Evolutionary conservation across 2,329 filamentous ascomycete species (phyloP).

Genomic region (Thielaviopsis populi): DNA sequence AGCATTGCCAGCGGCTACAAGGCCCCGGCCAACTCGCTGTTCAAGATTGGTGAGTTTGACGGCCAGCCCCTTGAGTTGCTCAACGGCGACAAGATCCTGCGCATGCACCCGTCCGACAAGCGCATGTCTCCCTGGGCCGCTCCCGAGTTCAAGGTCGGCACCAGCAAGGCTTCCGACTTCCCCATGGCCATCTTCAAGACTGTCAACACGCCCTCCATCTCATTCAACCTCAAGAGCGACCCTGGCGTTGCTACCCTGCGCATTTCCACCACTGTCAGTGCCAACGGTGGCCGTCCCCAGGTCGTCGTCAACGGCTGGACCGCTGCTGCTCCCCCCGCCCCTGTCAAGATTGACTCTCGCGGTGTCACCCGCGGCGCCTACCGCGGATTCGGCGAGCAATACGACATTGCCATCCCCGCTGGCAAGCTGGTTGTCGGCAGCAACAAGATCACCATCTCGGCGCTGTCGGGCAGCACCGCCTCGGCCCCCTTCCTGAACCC

Average conservation of each 20-base stretch:
- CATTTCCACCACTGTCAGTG: conserved; percentile 49
- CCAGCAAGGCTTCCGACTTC: conserved; percentile 36
- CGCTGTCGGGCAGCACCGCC: conserved; percentile 39
- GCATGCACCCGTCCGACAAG: conserved; percentile 52
- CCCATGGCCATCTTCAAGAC: conserved; percentile 52
- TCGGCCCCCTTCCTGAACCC: conserved; percentile 41
- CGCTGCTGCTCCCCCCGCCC: conserved; percentile 35
- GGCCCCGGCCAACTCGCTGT: conserved; percentile 38
- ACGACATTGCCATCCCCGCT: conserved; percentile 43
- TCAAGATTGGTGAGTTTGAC: conserved; percentile 51
- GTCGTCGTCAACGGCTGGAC: conserved; percentile 41
- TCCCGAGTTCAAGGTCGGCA: conserved; percentile 46
- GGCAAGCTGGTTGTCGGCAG: conserved; percentile 42
- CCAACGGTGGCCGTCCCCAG: conserved; percentile 42
- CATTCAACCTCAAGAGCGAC: conserved; percentile 38
- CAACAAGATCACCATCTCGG: conserved; percentile 48
- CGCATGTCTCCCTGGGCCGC: conserved; percentile 49
- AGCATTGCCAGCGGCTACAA: conserved; percentile 36
- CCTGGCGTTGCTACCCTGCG: conserved; percentile 43
- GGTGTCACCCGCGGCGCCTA: conserved; percentile 53
- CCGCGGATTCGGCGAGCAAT: conserved; percentile 47
- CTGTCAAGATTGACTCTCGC: conserved; percentile 47
- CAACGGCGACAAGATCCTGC: conserved; percentile 50
- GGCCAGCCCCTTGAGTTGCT: conserved; percentile 48
- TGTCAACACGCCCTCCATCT: conserved; percentile 44